Base-by-base conservation (phyloP, 306 rosid species). In the Hylodesmum podocarpum region DNA sequence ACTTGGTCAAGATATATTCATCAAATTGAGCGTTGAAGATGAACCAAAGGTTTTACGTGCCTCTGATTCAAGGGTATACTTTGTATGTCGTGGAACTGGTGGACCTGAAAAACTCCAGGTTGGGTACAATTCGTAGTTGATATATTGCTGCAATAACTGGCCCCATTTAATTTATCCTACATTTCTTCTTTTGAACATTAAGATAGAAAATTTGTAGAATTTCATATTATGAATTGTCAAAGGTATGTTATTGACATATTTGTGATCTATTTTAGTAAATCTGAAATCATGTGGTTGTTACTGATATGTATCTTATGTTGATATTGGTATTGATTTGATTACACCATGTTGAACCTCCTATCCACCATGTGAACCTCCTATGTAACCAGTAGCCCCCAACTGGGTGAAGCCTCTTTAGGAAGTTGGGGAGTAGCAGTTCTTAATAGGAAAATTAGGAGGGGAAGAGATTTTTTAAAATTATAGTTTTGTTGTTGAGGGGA, bases 41-140 rank as follows among this genome's bases (percentile, higher is more conserved):
- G 94, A 83, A 78, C 94, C 92, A 29, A 95, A 95, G 82, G 78
- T 92, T 84, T 91, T 95, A 72, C 91, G 7, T 79, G 84, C 87
- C 25, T 88, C 88, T 79, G 99, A 95, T 85, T 84, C 97, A 57
- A 92, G 97, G 81, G 44, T 88, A 21, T 84, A 93, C 72, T 95
- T 92, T 86, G 87, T 83, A 41, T 78, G 76, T 75, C 87, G 44
- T 5, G 86, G 87, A 80, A 83, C 84, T 33, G 85, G 72, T 73
- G 92, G 75, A 80, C 75, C 86, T 61, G 96, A 92, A 74, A 90
- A 90, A 63, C 90, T 95, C 84, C 96, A 92, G 99, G 99, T 94
- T 78, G 72, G 85, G 41, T 54, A 33, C 71, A 73, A 11, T 73
- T 78, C 59, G 24, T 80, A 29, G 75, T 58, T 75, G 77, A 40